Conservation (phyloP, 1,139 yeast species). For the Candida sp. region DNA sequence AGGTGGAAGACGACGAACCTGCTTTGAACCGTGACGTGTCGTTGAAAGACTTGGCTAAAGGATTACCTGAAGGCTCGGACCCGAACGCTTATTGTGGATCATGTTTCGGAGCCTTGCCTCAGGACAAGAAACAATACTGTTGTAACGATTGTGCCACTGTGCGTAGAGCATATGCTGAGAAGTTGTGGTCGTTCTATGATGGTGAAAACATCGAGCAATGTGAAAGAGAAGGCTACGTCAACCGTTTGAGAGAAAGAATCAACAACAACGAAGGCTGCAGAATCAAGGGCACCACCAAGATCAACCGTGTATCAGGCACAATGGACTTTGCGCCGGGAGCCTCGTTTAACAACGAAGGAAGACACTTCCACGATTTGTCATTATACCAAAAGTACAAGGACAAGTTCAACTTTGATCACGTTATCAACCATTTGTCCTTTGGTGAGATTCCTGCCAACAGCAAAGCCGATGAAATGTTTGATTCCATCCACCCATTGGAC, state of each 20-base stretch:
- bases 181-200: conserved; percentile 89
- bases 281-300: conserved; percentile 75
- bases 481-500: conserved; percentile 76
- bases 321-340: conserved; percentile 97
- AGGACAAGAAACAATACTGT: conserved; percentile 64
- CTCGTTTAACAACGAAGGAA: conserved; percentile 55
- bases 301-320: conserved; percentile 89
- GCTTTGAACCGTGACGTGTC: conserved; percentile 31
- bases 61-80: conserved; percentile 33
- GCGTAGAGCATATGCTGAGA: conserved; percentile 73
- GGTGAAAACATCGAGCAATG: conserved; percentile 90
- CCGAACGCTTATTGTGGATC: conserved; percentile 73
- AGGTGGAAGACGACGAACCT: conserved; percentile 32
- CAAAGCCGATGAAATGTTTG: conserved; percentile 20
- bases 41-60: conserved; percentile 36
- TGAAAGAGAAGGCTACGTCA: conserved; percentile 85
- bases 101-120: conserved; percentile 86
- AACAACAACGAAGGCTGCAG: conserved; percentile 80
- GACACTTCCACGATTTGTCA: conserved; percentile 86
- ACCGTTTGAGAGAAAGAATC: conserved; percentile 57
- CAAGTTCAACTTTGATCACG: conserved; percentile 73
- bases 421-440: conserved; percentile 80
- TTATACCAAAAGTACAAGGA: conserved; percentile 59
- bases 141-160: conserved; percentile 91
- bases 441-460: conserved; percentile 52